Evolutionary conservation across 2,329 filamentous ascomycete genomes (phyloP).

Genomic region (Nigrospora sphaerica): DNA sequence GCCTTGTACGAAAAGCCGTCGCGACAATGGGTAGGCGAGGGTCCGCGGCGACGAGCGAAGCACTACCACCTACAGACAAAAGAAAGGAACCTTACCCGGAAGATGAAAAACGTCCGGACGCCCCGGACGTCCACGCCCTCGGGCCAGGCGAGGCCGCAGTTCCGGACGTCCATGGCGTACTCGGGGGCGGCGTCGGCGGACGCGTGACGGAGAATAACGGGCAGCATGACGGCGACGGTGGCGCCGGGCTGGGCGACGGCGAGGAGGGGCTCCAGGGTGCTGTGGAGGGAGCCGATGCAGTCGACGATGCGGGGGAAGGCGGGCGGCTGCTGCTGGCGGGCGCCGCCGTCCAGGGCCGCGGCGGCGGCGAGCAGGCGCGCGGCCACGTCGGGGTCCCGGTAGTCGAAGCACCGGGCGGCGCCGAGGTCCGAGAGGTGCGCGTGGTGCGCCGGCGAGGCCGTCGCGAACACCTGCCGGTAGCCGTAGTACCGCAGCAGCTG

Average conservation of each 20-base stretch:
- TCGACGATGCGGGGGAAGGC: constrained; percentile 41
- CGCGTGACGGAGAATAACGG: constrained; percentile 49
- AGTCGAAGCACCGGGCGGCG: constrained; percentile 39
- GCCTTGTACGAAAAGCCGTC: too few relatives aligned
- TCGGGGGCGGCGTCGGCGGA: constrained; percentile 37
- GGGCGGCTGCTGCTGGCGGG: constrained; percentile 9
- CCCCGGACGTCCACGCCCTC: constrained; percentile 44
- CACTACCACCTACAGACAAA: background rate
- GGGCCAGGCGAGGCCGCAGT: constrained; percentile 36
- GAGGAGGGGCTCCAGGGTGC: constrained; percentile 37
- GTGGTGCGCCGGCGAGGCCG: constrained; percentile 38
- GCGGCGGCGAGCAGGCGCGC: constrained; percentile 19
- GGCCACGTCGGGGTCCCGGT: constrained; percentile 28
- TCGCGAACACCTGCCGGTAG: constrained; percentile 41
- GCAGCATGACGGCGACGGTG: constrained; percentile 52
- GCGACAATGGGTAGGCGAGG: too few relatives aligned
- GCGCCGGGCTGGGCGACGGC: constrained; percentile 37
- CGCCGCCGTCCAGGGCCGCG: constrained; percentile 4
- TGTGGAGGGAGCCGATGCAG: constrained; percentile 44
- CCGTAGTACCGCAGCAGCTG: constrained; percentile 46
- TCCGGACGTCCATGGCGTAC: constrained; percentile 44
- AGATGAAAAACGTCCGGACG: constrained; percentile 49
- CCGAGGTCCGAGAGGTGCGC: constrained; percentile 34
- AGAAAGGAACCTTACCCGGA: constrained; percentile 27
- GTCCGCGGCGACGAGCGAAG: background rate